Percentiles rank a stretch among this genome's conserved stretches.
Conservation (phyloP, 1,284 basidiomycete species). For the Rhodotorula mucilaginosa region DNA sequence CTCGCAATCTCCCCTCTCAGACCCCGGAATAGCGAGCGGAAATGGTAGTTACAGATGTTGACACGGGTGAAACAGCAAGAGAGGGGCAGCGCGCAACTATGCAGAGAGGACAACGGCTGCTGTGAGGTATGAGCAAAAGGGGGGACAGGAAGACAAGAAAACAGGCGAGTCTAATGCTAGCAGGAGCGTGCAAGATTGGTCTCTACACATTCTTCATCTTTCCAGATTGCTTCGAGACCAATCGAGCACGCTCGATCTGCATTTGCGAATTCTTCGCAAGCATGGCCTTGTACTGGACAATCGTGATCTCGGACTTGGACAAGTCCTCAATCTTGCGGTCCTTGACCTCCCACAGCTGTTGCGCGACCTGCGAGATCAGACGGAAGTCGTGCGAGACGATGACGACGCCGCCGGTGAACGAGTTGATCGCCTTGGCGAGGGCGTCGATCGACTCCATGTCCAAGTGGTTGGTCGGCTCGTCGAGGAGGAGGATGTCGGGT, state of each 20-base stretch:
- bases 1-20: no score
- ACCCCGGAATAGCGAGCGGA: no score
- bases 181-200: no score
- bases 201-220: slow-evolving; percentile 27
- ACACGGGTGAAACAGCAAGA: no score
- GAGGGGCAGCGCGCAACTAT: no score
- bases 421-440: slow-evolving; percentile 88
- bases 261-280: slow-evolving; percentile 66
- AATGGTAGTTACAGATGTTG: no score
- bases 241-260: slow-evolving; percentile 85
- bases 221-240: slow-evolving; percentile 60
- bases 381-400: slow-evolving; percentile 74
- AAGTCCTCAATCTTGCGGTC: slow-evolving; percentile 90
- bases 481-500: slow-evolving; percentile 52
- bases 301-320: slow-evolving; percentile 56
- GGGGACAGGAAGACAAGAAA: not conserved
- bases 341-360: slow-evolving; percentile 98
- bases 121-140: no score
- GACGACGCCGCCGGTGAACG: slow-evolving; percentile 95
- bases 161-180: not conserved
- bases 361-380: slow-evolving; percentile 71
- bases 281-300: slow-evolving; percentile 47
- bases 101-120: no score
- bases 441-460: slow-evolving; percentile 97
- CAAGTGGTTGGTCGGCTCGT: slow-evolving; percentile 85